Evolutionary conservation across 192 early-diverging fungal genomes (phyloP), one percentile per base, ranked within the genome.

Genomic region (Chytriomyces sp.): DNA sequence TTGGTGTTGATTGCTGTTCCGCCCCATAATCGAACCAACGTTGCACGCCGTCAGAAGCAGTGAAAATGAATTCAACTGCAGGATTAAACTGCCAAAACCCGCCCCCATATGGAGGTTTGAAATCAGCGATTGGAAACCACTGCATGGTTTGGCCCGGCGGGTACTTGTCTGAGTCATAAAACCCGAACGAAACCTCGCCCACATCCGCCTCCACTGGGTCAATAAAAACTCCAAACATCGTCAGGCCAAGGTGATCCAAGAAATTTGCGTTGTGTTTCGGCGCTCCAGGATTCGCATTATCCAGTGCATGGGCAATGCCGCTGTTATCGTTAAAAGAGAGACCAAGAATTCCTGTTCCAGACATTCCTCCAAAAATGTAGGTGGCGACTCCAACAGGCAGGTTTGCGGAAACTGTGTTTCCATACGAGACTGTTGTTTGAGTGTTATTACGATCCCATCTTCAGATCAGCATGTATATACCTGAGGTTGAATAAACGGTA

Each of bases 401-500:
- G n/a, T 75, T 75, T 32, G 26, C 38, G 17, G 67, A 52, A 31
- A 52, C 59, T 34, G 36, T 19, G 17, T 53, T 39, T 30, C 64
- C 74, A n/a, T 71, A 52, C 22, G 67, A 70, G 7, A 75, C 65
- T 4, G 75, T 76, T 1, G 60, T 38, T 17, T 62, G n/a, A n/a
- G n/a, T n/a, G n/a, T n/a, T n/a, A n/a, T n/a, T n/a, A n/a, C n/a
- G n/a, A n/a, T n/a, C n/a, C n/a, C n/a, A n/a, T n/a, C n/a, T n/a
- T n/a, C n/a, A n/a, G n/a, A n/a, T n/a, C n/a, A n/a, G n/a, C n/a
- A n/a, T n/a, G n/a, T n/a, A n/a, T n/a, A n/a, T n/a, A n/a, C n/a
- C n/a, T n/a, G n/a, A n/a, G n/a, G n/a, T n/a, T n/a, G n/a, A 36
- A 36, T 62, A 62, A 37, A 62, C 38, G 32, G 25, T 37, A 26